Evolutionary conservation across 164 flowering plant species (phyloP).

Genomic region (Magnolia changhungtana): DNA sequence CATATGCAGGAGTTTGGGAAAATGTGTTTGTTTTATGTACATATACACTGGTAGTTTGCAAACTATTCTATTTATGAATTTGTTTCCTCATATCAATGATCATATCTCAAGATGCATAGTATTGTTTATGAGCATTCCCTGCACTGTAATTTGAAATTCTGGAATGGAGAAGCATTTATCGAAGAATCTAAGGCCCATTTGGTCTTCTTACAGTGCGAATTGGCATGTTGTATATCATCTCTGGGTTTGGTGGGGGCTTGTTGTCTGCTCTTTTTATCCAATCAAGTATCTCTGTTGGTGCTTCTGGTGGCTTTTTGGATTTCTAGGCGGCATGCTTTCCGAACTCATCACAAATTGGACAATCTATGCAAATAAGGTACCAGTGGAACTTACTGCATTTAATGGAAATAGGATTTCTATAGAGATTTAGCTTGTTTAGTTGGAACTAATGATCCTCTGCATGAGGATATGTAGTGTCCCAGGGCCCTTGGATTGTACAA

Average conservation of each 20-base stretch:
- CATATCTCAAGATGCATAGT: neutral
- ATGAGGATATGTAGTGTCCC: neutral
- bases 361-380: constrained; percentile 82
- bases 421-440: neutral
- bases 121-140: no score
- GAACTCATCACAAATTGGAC: constrained; percentile 93
- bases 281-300: constrained; percentile 78
- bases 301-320: constrained; percentile 92
- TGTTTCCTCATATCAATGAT: neutral
- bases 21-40: no score
- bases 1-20: no score
- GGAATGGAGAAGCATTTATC: neutral
- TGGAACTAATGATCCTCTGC: neutral
- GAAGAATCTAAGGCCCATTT: neutral
- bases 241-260: constrained; percentile 88
- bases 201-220: constrained; percentile 50
- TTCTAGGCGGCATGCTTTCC: constrained; percentile 85
- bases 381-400: neutral
- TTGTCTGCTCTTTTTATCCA: constrained; percentile 70
- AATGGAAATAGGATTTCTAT: constrained; percentile 23
- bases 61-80: no score
- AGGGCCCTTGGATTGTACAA: neutral
- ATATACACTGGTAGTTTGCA: no score
- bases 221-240: constrained; percentile 59
- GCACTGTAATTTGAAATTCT: neutral